Evolutionary conservation across 257 asterid genomes (phyloP).

Genomic region (Voacanga thouarsii): DNA sequence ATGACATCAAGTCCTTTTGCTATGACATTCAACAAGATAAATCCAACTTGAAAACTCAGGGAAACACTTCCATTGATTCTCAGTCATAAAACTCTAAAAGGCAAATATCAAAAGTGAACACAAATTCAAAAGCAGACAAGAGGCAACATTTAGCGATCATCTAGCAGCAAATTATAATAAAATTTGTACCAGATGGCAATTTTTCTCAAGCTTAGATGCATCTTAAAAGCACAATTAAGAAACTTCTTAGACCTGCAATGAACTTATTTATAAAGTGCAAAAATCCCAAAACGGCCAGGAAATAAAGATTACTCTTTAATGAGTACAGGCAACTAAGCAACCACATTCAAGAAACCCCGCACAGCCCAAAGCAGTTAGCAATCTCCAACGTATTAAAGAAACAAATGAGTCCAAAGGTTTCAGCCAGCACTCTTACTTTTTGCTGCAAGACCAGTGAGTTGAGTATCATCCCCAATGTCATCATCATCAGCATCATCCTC

Average conservation of each 20-base stretch:
- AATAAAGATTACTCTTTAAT: neutral
- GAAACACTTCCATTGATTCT: neutral
- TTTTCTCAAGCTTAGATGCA: neutral
- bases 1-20: constrained; percentile 1
- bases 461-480: constrained; percentile 35
- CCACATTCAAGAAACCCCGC: neutral
- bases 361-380: neutral
- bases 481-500: constrained; percentile 24
- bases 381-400: neutral
- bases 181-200: neutral
- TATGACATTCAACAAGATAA: neutral
- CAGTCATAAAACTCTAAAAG: neutral
- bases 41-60: neutral
- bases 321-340: neutral
- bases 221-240: too few species aligned
- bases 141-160: neutral
- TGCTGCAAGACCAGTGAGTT: constrained; percentile 62
- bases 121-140: neutral
- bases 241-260: neutral
- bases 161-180: neutral
- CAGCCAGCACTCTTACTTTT: constrained; percentile 49
- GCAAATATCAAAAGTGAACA: too few species aligned
- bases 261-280: neutral
- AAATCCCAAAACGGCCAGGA: neutral
- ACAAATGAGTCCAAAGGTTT: constrained; percentile 10